Percentiles rank a stretch among this genome's conserved stretches.
phyloP scores from a whole-genome alignment of 345 rosid genomes.

The Linum tenue region DNA sequence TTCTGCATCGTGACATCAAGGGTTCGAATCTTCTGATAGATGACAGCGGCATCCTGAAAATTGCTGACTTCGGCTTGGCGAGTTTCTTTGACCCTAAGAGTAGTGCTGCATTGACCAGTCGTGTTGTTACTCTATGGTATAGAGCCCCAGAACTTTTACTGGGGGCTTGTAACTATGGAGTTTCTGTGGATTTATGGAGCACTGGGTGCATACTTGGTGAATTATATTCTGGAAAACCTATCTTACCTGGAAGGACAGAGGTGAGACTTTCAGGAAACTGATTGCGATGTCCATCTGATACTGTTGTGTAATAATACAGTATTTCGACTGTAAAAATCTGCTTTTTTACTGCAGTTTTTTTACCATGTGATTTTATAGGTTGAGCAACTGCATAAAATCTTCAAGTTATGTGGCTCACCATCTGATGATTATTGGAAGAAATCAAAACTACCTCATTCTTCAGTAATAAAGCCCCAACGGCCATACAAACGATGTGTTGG shows the following conservation, averaged over 20 bases:
- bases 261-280: constrained; percentile 21
- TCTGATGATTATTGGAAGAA: constrained; percentile 71
- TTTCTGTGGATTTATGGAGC: constrained; percentile 93
- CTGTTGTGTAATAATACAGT: too few relatives aligned
- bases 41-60: constrained; percentile 71
- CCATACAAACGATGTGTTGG: constrained; percentile 60
- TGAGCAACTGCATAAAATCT: constrained; percentile 89
- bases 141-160: constrained; percentile 95
- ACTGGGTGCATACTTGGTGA: constrained; percentile 96
- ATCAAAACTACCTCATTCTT: constrained; percentile 50
- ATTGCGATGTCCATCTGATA: background rate
- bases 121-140: constrained; percentile 99
- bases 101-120: constrained; percentile 62
- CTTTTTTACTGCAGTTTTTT: background rate
- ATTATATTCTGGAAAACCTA: constrained; percentile 70
- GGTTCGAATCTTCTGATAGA: constrained; percentile 94
- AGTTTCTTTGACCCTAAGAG: constrained; percentile 57
- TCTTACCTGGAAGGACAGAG: constrained; percentile 94
- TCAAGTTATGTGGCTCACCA: constrained; percentile 93
- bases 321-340: background rate
- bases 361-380: constrained; percentile 36
- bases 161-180: constrained; percentile 76
- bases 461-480: constrained; percentile 70
- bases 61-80: constrained; percentile 94
- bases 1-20: constrained; percentile 91